Evolutionary conservation across 169 alveolate genomes (phyloP).

Genomic region (Plasmodium cynomolgi): DNA sequence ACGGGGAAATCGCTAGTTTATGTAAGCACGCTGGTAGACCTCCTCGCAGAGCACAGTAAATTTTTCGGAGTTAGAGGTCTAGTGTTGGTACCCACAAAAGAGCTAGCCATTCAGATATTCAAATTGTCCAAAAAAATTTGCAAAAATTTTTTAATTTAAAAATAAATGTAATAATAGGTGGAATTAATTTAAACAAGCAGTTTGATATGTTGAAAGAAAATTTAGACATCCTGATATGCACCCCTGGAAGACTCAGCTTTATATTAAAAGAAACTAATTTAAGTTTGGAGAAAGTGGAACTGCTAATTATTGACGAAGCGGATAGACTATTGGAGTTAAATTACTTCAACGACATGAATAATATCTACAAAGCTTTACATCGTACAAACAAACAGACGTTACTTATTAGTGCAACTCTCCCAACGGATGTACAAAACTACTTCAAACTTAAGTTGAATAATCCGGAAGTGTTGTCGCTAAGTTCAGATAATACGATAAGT

Average conservation of each 20-base stretch:
- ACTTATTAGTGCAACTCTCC: slow-evolving; percentile 96
- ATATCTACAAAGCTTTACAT: slow-evolving; percentile 83
- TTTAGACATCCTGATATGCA: slow-evolving; percentile 95
- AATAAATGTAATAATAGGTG: slow-evolving; percentile 94
- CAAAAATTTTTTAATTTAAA: slow-evolving; percentile 88
- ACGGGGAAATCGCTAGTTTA: slow-evolving; percentile 97
- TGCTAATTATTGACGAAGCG: slow-evolving; percentile 95
- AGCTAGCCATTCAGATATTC: slow-evolving; percentile 92
- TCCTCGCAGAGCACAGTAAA: slow-evolving; percentile 91
- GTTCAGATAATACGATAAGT: slow-evolving; percentile 89
- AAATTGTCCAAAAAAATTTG: slow-evolving; percentile 86
- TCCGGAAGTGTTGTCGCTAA: slow-evolving; percentile 89
- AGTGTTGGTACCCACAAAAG: slow-evolving; percentile 95
- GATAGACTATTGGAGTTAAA: slow-evolving; percentile 96
- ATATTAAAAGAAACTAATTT: slow-evolving; percentile 93
- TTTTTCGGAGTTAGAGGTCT: slow-evolving; percentile 95
- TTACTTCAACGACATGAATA: slow-evolving; percentile 91
- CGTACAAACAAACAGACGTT: slow-evolving; percentile 87
- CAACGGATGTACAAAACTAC: slow-evolving; percentile 92
- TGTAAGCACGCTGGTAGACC: slow-evolving; percentile 93
- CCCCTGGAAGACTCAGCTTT: slow-evolving; percentile 96
- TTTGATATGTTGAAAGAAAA: slow-evolving; percentile 94
- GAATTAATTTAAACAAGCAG: slow-evolving; percentile 93
- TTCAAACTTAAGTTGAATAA: slow-evolving; percentile 92
- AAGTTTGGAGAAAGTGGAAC: slow-evolving; percentile 88